These are phyloP conservation scores for Galerina marginata DNA, from an alignment of 768 basidiomycete species.

Conservation along the genomic window DNA sequence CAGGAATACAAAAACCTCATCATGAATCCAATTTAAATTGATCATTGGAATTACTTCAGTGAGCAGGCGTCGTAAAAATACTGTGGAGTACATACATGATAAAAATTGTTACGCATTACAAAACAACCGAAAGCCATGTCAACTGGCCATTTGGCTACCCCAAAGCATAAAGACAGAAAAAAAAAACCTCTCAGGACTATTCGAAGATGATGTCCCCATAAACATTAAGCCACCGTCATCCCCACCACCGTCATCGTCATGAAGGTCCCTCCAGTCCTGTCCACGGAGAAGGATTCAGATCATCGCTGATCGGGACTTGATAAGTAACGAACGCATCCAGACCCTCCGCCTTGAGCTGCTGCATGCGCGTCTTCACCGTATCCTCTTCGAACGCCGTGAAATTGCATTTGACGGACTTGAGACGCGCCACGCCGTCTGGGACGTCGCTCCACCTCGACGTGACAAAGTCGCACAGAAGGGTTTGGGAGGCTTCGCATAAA, in stretches of 20 bases:
- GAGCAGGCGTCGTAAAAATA: no score
- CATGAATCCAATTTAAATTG: no score
- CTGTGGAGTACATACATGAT: no score
- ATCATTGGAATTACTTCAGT: no score
- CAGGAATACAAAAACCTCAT: no score
- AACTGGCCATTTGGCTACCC: no score
- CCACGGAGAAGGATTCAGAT: slow-evolving; percentile 36
- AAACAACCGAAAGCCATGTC: no score
- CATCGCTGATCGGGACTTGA: slow-evolving; percentile 28
- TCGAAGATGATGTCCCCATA: no score
- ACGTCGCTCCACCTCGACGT: slow-evolving; percentile 26
- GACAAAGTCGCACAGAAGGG: slow-evolving; percentile 29
- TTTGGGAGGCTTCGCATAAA: slow-evolving; percentile 32
- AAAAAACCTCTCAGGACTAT: no score
- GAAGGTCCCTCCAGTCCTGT: slow-evolving; percentile 26
- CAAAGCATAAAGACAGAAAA: no score
- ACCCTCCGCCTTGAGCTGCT: slow-evolving; percentile 24
- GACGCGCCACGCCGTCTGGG: slow-evolving; percentile 17
- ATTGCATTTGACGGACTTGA: slow-evolving; percentile 29
- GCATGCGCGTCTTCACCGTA: slow-evolving; percentile 20
- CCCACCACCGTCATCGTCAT: neutral
- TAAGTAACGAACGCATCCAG: slow-evolving; percentile 28
- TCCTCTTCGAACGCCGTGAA: slow-evolving; percentile 31
- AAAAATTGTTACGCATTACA: no score
- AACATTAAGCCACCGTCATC: no score